phyloP scores from a whole-genome alignment of 2,329 filamentous ascomycete genomes.

The Conoideocrella luteorostrata region DNA sequence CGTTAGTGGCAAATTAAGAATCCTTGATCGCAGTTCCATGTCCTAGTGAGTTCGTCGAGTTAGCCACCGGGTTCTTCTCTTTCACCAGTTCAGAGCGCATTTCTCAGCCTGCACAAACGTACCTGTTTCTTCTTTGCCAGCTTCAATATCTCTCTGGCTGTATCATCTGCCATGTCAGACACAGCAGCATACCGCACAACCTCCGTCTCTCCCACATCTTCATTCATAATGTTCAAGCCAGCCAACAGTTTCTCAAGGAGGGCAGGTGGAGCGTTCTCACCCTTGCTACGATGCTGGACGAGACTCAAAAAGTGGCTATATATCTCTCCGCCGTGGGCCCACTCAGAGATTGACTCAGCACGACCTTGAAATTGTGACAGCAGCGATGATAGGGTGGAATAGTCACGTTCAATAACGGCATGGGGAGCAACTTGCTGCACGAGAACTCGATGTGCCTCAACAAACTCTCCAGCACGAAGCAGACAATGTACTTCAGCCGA shows the following conservation, averaged over 20 bases:
- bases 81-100: not conserved
- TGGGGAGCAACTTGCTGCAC: slow-evolving; percentile 73
- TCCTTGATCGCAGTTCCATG: slow-evolving; percentile 30
- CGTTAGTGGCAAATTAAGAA: slow-evolving; percentile 60
- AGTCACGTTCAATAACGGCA: slow-evolving; percentile 77
- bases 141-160: slow-evolving; percentile 59
- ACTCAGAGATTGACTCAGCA: slow-evolving; percentile 58
- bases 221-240: slow-evolving; percentile 50
- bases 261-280: slow-evolving; percentile 33
- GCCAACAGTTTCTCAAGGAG: slow-evolving; percentile 51
- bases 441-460: slow-evolving; percentile 80
- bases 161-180: slow-evolving; percentile 71
- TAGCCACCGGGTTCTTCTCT: slow-evolving; percentile 1
- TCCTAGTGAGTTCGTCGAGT: slow-evolving; percentile 20
- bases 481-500: slow-evolving; percentile 71
- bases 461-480: slow-evolving; percentile 66
- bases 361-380: slow-evolving; percentile 65
- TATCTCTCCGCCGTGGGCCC: slow-evolving; percentile 73
- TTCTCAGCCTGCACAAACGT: slow-evolving; percentile 22
- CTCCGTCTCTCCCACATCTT: slow-evolving; percentile 34
- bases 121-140: slow-evolving; percentile 51
- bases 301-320: slow-evolving; percentile 59
- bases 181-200: slow-evolving; percentile 61
- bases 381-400: slow-evolving; percentile 59
- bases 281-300: slow-evolving; percentile 36